These are phyloP conservation scores for Vaccinium vitisidaea DNA, from an alignment of 148 eudicot genomes.

Conservation along the genomic window DNA sequence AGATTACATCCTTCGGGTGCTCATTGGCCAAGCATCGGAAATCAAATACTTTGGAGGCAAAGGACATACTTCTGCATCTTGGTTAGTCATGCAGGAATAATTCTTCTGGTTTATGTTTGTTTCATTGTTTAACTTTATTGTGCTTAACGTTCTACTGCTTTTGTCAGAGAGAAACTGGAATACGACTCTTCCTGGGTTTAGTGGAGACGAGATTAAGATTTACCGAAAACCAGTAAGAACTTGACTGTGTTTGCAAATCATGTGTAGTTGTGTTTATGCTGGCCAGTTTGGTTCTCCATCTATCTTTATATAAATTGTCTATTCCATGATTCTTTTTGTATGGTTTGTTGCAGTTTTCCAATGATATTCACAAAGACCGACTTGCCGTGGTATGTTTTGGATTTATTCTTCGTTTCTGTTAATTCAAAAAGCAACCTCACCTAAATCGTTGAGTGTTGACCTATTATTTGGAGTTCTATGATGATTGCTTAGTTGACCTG, in stretches of 20 bases:
- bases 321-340: background rate
- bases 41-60: conserved; percentile 84
- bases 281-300: conserved; percentile 3
- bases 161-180: conserved; percentile 88
- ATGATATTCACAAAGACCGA: conserved; percentile 71
- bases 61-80: conserved; percentile 88
- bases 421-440: background rate
- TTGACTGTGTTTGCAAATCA: conserved; percentile 2
- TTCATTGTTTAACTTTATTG: background rate
- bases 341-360: conserved; percentile 47
- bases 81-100: conserved; percentile 48
- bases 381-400: conserved; percentile 56
- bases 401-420: conserved; percentile 9
- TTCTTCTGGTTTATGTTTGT: conserved; percentile 10
- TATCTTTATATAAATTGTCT: background rate
- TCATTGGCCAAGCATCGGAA: conserved; percentile 95
- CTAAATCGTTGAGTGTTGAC: background rate
- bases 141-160: conserved; percentile 15
- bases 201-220: conserved; percentile 79
- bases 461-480: too few relatives aligned
- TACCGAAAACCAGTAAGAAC: conserved; percentile 71
- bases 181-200: conserved; percentile 83
- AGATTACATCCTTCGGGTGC: conserved; percentile 90
- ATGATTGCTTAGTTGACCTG: conserved; percentile 2
- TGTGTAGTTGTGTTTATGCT: background rate